Conservation (phyloP, 179 eudicot species). For the Silene coronaria region DNA sequence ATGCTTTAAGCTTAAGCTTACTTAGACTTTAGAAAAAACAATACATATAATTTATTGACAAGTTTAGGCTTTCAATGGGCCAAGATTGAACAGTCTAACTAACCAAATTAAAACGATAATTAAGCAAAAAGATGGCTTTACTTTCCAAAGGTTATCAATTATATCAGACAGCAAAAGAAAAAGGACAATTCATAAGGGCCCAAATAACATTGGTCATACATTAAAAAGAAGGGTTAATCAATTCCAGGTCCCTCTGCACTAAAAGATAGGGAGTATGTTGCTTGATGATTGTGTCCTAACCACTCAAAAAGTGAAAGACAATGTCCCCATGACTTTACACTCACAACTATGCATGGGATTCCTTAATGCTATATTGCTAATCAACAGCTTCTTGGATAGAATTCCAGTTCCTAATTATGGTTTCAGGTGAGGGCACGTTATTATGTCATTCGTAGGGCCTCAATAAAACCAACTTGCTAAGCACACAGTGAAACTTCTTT, state of each 20-base stretch:
- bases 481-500: constrained; percentile 10
- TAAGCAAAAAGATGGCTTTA: constrained; percentile 24
- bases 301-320: constrained; percentile 38
- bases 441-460: constrained; percentile 20
- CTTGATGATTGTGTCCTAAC: constrained; percentile 42
- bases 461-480: constrained; percentile 3
- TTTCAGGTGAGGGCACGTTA: constrained; percentile 22
- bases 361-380: constrained; percentile 34
- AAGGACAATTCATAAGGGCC: constrained; percentile 32
- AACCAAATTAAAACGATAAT: constrained; percentile 29
- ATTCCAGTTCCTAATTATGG: constrained; percentile 33
- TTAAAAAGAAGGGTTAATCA: constrained; percentile 33
- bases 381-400: constrained; percentile 12
- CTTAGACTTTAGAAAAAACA: constrained; percentile 4
- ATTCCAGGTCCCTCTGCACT: constrained; percentile 25
- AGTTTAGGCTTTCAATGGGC: constrained; percentile 22
- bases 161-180: constrained; percentile 16
- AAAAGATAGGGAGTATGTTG: constrained; percentile 28
- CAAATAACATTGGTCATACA: constrained; percentile 30
- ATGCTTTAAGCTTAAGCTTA: constrained; percentile 36
- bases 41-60: constrained; percentile 12
- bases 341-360: constrained; percentile 48
- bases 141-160: constrained; percentile 32
- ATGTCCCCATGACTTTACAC: constrained; percentile 25
- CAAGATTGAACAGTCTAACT: constrained; percentile 24